Percentiles rank a stretch among this genome's conserved stretches.
These are phyloP conservation scores for Lithocarpus polystachyus DNA, from an alignment of 306 rosid genomes.

Conservation along the genomic window DNA sequence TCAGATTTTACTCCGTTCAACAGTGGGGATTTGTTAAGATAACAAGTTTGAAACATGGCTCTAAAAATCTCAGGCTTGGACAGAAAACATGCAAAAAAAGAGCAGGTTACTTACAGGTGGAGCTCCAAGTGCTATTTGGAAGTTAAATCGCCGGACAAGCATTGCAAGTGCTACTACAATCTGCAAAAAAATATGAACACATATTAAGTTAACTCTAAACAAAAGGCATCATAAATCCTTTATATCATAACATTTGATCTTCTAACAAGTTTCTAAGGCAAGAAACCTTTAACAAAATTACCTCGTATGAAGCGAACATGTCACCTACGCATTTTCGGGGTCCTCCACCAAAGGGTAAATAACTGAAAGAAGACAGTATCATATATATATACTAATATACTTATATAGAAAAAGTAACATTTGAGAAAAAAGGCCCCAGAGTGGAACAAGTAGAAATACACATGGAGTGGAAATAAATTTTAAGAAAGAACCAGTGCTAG, in stretches of 20 bases:
- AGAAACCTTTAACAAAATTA: slow-evolving; percentile 20
- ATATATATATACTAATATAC: neutral
- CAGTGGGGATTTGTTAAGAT: neutral
- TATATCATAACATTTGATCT: neutral
- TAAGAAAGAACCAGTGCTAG: neutral
- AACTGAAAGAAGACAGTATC: slow-evolving; percentile 44
- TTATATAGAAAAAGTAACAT: neutral
- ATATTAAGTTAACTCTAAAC: neutral
- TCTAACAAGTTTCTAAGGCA: slow-evolving; percentile 9
- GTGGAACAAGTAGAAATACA: neutral
- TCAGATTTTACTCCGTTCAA: neutral
- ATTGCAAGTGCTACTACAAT: slow-evolving; percentile 81
- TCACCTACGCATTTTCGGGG: slow-evolving; percentile 93
- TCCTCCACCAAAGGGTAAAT: slow-evolving; percentile 98
- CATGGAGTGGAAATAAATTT: neutral
- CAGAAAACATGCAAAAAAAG: neutral
- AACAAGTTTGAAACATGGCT: neutral
- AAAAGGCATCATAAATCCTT: neutral
- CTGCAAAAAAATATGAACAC: slow-evolving; percentile 42
- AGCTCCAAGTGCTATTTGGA: slow-evolving; percentile 83
- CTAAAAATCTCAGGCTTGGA: neutral
- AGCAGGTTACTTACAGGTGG: slow-evolving; percentile 59
- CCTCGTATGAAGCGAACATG: slow-evolving; percentile 92
- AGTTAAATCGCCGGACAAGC: slow-evolving; percentile 86
- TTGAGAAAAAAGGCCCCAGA: neutral